phyloP scores from a whole-genome alignment of 2,329 filamentous ascomycete genomes.

The Arthrobotrys musiformis region DNA sequence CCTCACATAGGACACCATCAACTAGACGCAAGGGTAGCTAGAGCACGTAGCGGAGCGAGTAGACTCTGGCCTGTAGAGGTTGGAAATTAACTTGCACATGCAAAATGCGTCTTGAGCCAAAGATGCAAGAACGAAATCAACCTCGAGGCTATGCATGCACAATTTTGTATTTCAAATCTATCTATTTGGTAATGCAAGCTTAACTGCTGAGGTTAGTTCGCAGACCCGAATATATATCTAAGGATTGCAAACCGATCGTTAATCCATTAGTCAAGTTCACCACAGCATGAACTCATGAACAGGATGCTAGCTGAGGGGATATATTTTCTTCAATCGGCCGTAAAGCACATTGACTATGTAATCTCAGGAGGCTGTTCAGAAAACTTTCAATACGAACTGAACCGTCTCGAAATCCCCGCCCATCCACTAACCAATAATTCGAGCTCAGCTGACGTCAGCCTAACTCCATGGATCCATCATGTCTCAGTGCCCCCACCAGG shows the following conservation, averaged over 20 bases:
- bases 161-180: not conserved
- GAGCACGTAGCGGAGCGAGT: too few relatives aligned
- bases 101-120: too few relatives aligned
- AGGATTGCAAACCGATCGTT: not conserved
- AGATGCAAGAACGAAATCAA: too few relatives aligned
- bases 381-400: not conserved
- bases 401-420: not conserved
- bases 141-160: too few relatives aligned
- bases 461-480: not conserved
- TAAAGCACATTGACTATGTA: not conserved
- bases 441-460: conserved; percentile 39
- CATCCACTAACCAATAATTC: not conserved
- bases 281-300: too few relatives aligned
- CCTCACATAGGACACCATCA: too few relatives aligned
- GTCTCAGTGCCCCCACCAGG: not conserved
- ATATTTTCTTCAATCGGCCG: not conserved
- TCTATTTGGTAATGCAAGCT: not conserved
- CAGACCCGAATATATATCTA: too few relatives aligned
- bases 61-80: too few relatives aligned
- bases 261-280: conserved; percentile 5
- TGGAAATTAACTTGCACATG: too few relatives aligned
- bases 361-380: not conserved
- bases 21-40: too few relatives aligned
- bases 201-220: too few relatives aligned
- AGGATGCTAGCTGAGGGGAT: not conserved